phyloP scores from a whole-genome alignment of 2,329 filamentous ascomycete species.

The Botrytis byssoidea region DNA sequence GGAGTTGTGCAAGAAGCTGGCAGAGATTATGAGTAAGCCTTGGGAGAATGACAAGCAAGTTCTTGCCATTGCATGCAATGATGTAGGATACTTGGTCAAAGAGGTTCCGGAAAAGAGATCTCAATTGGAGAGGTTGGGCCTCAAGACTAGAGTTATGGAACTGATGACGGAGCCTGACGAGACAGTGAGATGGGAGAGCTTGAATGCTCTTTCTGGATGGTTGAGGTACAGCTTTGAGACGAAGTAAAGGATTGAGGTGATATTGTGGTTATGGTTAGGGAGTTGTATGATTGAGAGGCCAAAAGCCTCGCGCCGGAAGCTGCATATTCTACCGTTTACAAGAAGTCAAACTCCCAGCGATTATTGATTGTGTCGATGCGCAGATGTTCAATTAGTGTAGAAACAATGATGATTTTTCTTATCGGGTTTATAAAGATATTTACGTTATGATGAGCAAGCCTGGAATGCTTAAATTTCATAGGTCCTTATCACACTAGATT shows the following conservation, averaged over 20 bases:
- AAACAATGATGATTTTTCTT: constrained; percentile 11
- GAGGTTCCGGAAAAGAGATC: constrained; percentile 66
- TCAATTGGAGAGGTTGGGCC: constrained; percentile 63
- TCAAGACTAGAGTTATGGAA: constrained; percentile 70
- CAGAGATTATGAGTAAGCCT: constrained; percentile 63
- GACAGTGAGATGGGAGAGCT: constrained; percentile 69
- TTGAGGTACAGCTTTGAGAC: constrained; percentile 66
- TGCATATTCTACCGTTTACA: constrained; percentile 11
- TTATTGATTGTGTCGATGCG: constrained; percentile 13
- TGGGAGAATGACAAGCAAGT: constrained; percentile 73
- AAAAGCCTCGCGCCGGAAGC: constrained; percentile 8
- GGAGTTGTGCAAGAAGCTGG: constrained; percentile 63
- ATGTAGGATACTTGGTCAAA: constrained; percentile 68
- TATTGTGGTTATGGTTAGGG: constrained; percentile 21
- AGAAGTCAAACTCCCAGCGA: neutral
- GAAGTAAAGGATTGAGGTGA: constrained; percentile 30
- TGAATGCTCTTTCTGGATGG: constrained; percentile 73
- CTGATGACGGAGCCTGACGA: constrained; percentile 71
- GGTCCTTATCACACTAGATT: neutral
- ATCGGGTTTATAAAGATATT: neutral
- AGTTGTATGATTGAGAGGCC: constrained; percentile 21
- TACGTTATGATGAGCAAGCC: neutral
- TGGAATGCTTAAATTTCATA: neutral
- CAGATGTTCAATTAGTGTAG: constrained; percentile 33
- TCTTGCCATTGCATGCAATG: constrained; percentile 70